Evolutionary conservation across 73 alveolate species (phyloP).

Genomic region (Tetrahymena elliotti): DNA sequence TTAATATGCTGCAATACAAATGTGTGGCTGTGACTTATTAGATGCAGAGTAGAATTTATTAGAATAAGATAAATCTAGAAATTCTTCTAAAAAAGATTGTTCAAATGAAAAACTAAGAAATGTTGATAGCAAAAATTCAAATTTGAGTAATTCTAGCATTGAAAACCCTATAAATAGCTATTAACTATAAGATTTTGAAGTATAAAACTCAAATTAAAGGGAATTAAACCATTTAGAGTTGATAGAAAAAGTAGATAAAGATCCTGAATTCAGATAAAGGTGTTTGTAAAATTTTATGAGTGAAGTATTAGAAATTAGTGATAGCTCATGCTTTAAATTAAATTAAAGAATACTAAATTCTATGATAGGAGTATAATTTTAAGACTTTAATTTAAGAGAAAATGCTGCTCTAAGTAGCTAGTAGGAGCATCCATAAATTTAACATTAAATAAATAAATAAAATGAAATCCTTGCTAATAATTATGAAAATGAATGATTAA

Average conservation of each 20-base stretch:
- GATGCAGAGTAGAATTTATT: background rate
- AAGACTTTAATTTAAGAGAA: background rate
- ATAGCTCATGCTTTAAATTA: background rate
- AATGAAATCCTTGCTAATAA: too few relatives aligned
- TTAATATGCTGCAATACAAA: background rate
- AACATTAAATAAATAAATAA: too few relatives aligned
- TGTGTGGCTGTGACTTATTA: background rate
- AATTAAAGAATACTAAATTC: background rate
- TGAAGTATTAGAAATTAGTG: too few relatives aligned
- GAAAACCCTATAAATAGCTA: background rate
- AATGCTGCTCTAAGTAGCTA: too few relatives aligned
- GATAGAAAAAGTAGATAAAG: background rate
- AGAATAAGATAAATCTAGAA: background rate
- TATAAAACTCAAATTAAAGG: background rate
- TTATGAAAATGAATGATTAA: too few relatives aligned
- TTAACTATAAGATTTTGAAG: too few relatives aligned
- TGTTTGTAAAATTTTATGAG: background rate
- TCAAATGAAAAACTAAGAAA: background rate
- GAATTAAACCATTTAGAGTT: background rate
- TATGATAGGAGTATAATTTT: background rate
- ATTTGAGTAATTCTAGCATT: too few relatives aligned
- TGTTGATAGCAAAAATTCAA: too few relatives aligned
- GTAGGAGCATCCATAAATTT: too few relatives aligned
- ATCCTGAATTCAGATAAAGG: background rate
- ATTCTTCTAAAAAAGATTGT: background rate